Conservation (phyloP, 1,284 basidiomycete species). For the Leccinum pachyderme region DNA sequence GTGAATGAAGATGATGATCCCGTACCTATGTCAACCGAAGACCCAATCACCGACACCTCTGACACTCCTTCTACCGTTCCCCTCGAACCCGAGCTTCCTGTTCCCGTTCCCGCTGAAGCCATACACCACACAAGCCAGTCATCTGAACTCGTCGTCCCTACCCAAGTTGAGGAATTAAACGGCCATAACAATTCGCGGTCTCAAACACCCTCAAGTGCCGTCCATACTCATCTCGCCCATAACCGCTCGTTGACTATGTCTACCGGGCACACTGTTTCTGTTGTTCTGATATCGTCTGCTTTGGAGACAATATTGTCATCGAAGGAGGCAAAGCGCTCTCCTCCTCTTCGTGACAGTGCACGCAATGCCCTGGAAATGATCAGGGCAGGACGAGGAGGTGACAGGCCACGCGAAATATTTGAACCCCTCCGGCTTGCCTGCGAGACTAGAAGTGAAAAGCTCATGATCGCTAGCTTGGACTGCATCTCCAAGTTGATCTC, state of each 20-base stretch:
- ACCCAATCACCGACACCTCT: not conserved
- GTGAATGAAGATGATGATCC: slow-evolving; percentile 1
- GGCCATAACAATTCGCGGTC: slow-evolving; percentile 12
- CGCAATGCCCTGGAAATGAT: slow-evolving; percentile 84
- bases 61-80: not conserved
- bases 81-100: slow-evolving; percentile 2
- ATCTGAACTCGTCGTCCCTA: slow-evolving; percentile 6
- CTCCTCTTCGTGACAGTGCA: slow-evolving; percentile 78
- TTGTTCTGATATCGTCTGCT: slow-evolving; percentile 81
- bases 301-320: slow-evolving; percentile 86
- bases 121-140: slow-evolving; percentile 1
- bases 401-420: slow-evolving; percentile 82
- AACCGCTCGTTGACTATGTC: slow-evolving; percentile 70
- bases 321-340: slow-evolving; percentile 85
- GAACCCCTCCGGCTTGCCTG: slow-evolving; percentile 91
- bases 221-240: slow-evolving; percentile 31
- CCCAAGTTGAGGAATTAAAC: slow-evolving; percentile 10
- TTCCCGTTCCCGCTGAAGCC: slow-evolving; percentile 7
- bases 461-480: slow-evolving; percentile 93
- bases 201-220: slow-evolving; percentile 19
- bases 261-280: slow-evolving; percentile 68
- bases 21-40: slow-evolving; percentile 1
- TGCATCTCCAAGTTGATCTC: slow-evolving; percentile 96
- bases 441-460: slow-evolving; percentile 87
- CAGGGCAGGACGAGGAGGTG: slow-evolving; percentile 65